Percentiles rank a stretch among this genome's conserved stretches.
Conservation (phyloP, 1,139 yeast species). For the Geotrichum candidum region DNA sequence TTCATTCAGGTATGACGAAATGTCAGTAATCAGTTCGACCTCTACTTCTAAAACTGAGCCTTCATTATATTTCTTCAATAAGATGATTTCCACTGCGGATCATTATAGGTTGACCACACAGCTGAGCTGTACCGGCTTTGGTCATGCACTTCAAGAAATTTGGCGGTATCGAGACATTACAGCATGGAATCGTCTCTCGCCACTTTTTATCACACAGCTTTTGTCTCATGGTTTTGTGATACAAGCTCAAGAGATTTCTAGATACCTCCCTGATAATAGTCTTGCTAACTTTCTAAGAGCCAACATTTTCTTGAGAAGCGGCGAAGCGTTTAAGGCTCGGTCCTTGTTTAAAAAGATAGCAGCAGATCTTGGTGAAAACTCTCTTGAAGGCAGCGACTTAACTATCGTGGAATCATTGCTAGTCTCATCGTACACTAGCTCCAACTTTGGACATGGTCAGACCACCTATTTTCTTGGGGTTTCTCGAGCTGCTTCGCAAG, state of each 20-base stretch:
- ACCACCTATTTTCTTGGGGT: slow-evolving; percentile 16
- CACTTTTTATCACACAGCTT: slow-evolving; percentile 6
- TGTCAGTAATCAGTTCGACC: not conserved
- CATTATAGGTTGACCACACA: not conserved
- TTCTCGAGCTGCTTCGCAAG: slow-evolving; percentile 19
- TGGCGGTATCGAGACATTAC: slow-evolving; percentile 4
- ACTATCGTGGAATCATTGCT: slow-evolving; percentile 13
- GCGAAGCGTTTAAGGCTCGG: slow-evolving; percentile 21
- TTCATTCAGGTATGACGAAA: not conserved
- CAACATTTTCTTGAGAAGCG: slow-evolving; percentile 19
- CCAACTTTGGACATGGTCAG: slow-evolving; percentile 19
- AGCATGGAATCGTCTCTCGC: not conserved
- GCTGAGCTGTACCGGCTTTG: slow-evolving; percentile 1
- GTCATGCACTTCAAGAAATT: not conserved
- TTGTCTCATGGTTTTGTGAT: not conserved
- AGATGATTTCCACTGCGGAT: not conserved
- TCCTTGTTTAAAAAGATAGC: slow-evolving; percentile 20
- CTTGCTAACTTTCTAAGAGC: slow-evolving; percentile 26
- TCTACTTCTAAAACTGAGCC: slow-evolving; percentile 14
- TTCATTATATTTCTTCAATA: not conserved
- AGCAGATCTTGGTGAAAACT: slow-evolving; percentile 18
- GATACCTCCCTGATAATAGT: slow-evolving; percentile 22
- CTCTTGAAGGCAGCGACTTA: slow-evolving; percentile 11
- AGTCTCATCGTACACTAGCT: not conserved
- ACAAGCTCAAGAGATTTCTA: slow-evolving; percentile 15